Evolutionary conservation across 805 yeast species (phyloP).

Genomic region (Lipomyces yamadae): DNA sequence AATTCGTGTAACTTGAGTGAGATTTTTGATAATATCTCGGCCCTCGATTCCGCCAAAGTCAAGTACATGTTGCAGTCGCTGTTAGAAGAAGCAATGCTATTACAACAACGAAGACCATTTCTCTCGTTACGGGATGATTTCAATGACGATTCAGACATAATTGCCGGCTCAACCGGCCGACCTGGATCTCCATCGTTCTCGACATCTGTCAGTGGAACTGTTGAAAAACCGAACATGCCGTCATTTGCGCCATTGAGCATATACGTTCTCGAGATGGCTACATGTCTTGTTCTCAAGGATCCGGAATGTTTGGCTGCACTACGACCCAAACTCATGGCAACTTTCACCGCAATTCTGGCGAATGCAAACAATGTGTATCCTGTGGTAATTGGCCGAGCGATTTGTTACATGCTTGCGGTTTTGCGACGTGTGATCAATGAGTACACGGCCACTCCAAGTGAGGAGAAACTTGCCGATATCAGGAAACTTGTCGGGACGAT

Average conservation of each 20-base stretch:
- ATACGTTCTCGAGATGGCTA: constrained; percentile 37
- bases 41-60: constrained; percentile 37
- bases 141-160: background rate
- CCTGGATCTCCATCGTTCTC: constrained; percentile 6
- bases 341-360: constrained; percentile 25
- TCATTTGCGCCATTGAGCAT: constrained; percentile 33
- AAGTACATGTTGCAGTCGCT: constrained; percentile 23
- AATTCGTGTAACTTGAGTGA: constrained; percentile 65
- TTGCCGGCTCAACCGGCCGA: background rate
- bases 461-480: constrained; percentile 2
- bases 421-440: constrained; percentile 20
- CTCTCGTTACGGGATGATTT: constrained; percentile 21
- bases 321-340: constrained; percentile 17
- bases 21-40: constrained; percentile 59
- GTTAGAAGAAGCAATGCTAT: constrained; percentile 29
- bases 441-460: background rate
- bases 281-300: constrained; percentile 34
- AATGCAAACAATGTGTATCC: constrained; percentile 32
- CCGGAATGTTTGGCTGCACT: constrained; percentile 17
- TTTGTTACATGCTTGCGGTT: constrained; percentile 33
- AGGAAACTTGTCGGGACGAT: constrained; percentile 10
- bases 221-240: constrained; percentile 12
- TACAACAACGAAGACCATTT: constrained; percentile 25
- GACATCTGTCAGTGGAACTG: background rate
- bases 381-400: constrained; percentile 30